Evolutionary conservation across 192 early-diverging fungal species (phyloP).

Genomic region (Podila epigama): DNA sequence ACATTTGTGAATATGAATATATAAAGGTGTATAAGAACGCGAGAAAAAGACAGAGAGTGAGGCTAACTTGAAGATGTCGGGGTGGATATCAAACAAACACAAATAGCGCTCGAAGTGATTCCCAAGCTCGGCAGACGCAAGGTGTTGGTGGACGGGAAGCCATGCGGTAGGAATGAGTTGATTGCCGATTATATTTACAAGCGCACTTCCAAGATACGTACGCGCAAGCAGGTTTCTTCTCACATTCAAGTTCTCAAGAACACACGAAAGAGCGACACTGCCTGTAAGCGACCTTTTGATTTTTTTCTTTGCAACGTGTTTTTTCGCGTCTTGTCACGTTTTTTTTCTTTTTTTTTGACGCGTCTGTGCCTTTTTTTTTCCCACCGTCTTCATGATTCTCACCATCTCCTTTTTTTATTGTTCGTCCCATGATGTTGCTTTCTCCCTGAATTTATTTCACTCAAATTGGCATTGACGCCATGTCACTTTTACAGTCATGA

Average conservation of each 20-base stretch:
- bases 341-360: neutral
- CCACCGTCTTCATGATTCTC: too few species aligned
- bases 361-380: too few species aligned
- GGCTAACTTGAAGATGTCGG: too few species aligned
- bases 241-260: slow-evolving; percentile 83
- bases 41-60: too few species aligned
- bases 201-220: slow-evolving; percentile 68
- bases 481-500: slow-evolving; percentile 50
- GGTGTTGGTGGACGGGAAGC: slow-evolving; percentile 61
- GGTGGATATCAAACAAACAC: too few species aligned
- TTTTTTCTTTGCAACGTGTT: neutral
- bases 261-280: slow-evolving; percentile 64
- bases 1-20: too few species aligned
- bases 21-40: too few species aligned
- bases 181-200: slow-evolving; percentile 79
- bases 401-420: neutral
- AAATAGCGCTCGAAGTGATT: slow-evolving; percentile 58
- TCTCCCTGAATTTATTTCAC: neutral
- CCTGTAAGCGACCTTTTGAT: slow-evolving; percentile 47
- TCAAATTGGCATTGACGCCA: neutral
- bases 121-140: slow-evolving; percentile 63
- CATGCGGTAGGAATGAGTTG: slow-evolving; percentile 74
- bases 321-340: neutral
- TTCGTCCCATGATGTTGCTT: neutral
- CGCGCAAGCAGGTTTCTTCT: slow-evolving; percentile 82